Base-by-base conservation (phyloP, 139 green algal species). In the Chlorella sp. region DNA sequence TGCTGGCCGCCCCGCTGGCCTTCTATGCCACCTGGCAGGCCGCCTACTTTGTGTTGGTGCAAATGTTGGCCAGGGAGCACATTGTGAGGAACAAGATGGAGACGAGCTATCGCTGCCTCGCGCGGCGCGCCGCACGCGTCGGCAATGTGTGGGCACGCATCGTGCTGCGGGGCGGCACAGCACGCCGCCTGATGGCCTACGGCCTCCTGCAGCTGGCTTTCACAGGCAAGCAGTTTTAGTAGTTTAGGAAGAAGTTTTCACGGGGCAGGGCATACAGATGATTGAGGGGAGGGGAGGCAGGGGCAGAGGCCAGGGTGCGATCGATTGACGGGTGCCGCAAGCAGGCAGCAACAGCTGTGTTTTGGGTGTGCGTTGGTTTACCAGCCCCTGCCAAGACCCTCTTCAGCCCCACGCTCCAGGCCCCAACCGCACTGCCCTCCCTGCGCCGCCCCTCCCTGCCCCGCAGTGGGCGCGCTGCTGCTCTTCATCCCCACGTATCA, bases 21-120 rank as follows among this genome's bases (percentile, higher is more conserved):
- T 96, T 95, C 92, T 97, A 97, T 77, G 48, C 87, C 5, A 83
- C 81, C 2, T 97, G 95, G 95, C 95, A 97, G 87, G 64, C 95
- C 12, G 7, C 86, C 19, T 97, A 97, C 80, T 97, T 87, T 28
- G 21, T 97, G 34, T 39, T 95, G 14, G 94, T 97, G 18, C 95
- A 97, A 90, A 91, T 96, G 18, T 30, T 86, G 28, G 94, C 30
- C 61, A 77, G 92, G 15, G 36, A 76, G 1, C 88, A 91, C 80
- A 96, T 97, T 79, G 68, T 88, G 57, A 18, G 24, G 16, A 30
- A 87, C 32, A 84, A 71, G 3, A 94, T 93, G 71, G 95, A 97
- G 2, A 97, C 95, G 11, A 94, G 88, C 83, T 97, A 96, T 88
- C 93, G 64, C 32, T 91, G 88, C 57, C 81, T 96, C 37, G 91